Conservation (phyloP, 352 stramenopile genomes). For the Phytophthora lateralis region DNA sequence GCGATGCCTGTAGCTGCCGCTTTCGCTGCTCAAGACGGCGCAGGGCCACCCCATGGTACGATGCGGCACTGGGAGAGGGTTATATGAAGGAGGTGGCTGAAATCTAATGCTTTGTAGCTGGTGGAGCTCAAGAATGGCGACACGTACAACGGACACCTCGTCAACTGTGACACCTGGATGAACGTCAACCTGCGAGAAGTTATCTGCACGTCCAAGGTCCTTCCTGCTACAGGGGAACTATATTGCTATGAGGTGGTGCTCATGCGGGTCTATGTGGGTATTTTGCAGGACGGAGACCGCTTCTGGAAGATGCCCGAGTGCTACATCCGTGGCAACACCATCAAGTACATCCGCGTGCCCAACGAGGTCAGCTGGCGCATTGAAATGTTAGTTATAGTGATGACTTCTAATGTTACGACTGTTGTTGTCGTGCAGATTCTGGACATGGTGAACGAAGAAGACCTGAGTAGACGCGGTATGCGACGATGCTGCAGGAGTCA, state of each 20-base stretch:
- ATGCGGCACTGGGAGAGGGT: background rate
- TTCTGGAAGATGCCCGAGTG: conserved; percentile 99
- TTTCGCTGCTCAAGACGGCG: conserved; percentile 96
- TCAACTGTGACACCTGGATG: conserved; percentile 99
- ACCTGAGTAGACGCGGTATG: conserved; percentile 83
- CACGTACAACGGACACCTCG: conserved; percentile 97
- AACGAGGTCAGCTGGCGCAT: conserved; percentile 82
- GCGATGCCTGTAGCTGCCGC: conserved; percentile 80
- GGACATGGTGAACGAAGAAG: conserved; percentile 95
- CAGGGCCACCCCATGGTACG: conserved; percentile 93
- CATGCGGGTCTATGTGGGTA: background rate
- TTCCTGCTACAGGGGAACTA: background rate
- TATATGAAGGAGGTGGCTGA: background rate
- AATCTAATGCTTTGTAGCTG: conserved; percentile 58
- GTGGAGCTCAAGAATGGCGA: conserved; percentile 99
- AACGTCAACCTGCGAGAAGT: conserved; percentile 99
- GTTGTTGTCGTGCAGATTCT: conserved; percentile 63
- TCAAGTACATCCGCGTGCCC: conserved; percentile 99
- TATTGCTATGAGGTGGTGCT: background rate
- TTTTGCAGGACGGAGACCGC: conserved; percentile 91
- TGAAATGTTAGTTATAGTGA: background rate
- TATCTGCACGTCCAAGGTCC: conserved; percentile 97
- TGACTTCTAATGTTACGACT: conserved; percentile 1
- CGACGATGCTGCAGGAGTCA: conserved; percentile 1
- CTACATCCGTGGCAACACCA: conserved; percentile 98